Base-by-base conservation (phyloP, 2,329 filamentous ascomycete genomes). In the Periconia digitata region DNA sequence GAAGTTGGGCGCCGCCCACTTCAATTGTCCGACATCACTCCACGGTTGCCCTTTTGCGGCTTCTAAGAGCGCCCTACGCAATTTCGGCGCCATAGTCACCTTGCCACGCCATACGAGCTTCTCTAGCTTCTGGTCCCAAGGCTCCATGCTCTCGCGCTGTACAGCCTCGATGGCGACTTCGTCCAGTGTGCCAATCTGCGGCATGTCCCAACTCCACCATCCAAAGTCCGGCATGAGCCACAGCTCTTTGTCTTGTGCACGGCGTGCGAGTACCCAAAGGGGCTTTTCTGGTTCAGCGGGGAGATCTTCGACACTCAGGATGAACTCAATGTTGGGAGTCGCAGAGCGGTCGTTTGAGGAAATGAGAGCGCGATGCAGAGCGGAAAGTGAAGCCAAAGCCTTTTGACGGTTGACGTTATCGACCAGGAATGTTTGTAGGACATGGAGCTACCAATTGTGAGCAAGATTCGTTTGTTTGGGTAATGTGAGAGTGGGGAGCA, bases 151-250 rank as follows among this genome's bases (percentile, higher is more conserved):
- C 54, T 67, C 64, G 41, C 64, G 55, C 37, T 62, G 47, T 0
- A 62, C 50, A 0, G 62, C 62, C 20, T 69, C 62, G 16, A 50
- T 56, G 5, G 58, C 58, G 6, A 67, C 60, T 46, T 68, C 64
- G 40, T 60, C 54, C 17, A 63, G 50, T 3, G 60, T 61, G n/a
- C 62, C 63, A 6, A 69, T 48, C n/a, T 58, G 51, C n/a, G 58
- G 58, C 60, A 69, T 61, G 35, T 65, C 62, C 65, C 65, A 70
- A 49, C 56, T 63, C 65, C 64, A 70, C 52, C 63, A 70, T 37
- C 65, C 65, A 51, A 66, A 68, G 51, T 68, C 64, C 10, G 64
- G 66, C 13, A 70, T 69, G 35, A 70, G 56, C 66, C 66, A 70
- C 32, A 68, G 52, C 32, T 64, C 60, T 27, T 67, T 46, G 36